Percentiles rank a stretch among this genome's conserved stretches.
phyloP scores from a whole-genome alignment of 495 filamentous ascomycete species.

The Filosporella fistucella region DNA sequence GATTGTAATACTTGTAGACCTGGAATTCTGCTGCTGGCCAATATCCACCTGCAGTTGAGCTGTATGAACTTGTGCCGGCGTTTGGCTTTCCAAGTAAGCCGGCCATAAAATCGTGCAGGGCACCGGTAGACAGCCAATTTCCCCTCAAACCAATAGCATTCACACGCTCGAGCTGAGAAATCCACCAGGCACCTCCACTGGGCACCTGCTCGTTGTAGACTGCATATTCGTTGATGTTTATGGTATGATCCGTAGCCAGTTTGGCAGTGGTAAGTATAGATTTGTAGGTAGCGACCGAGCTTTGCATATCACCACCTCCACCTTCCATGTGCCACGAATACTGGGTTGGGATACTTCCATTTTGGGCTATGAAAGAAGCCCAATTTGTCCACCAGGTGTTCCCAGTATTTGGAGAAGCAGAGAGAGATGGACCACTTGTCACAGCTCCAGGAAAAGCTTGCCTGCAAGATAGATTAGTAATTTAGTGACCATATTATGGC shows the following conservation, averaged over 20 bases:
- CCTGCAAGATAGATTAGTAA: neutral
- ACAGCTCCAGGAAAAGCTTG: slow-evolving; percentile 4
- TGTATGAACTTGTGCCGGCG: slow-evolving; percentile 19
- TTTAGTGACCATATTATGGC: neutral
- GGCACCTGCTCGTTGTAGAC: slow-evolving; percentile 30
- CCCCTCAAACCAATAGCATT: slow-evolving; percentile 32
- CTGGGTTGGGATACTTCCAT: slow-evolving; percentile 32
- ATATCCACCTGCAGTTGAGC: slow-evolving; percentile 8
- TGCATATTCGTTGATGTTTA: slow-evolving; percentile 42
- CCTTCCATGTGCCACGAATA: slow-evolving; percentile 32
- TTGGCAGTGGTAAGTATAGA: slow-evolving; percentile 23
- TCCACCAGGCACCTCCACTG: slow-evolving; percentile 32
- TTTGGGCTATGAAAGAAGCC: slow-evolving; percentile 22
- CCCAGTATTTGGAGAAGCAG: slow-evolving; percentile 9
- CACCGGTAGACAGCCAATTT: slow-evolving; percentile 31
- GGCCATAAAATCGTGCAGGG: slow-evolving; percentile 35
- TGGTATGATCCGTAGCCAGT: slow-evolving; percentile 21
- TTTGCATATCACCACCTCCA: slow-evolving; percentile 26
- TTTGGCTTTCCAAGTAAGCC: slow-evolving; percentile 26
- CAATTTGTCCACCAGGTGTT: slow-evolving; percentile 31
- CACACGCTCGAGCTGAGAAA: slow-evolving; percentile 32
- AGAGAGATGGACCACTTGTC: slow-evolving; percentile 23
- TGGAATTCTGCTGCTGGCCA: slow-evolving; percentile 28
- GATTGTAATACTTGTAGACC: slow-evolving; percentile 39
- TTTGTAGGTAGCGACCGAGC: slow-evolving; percentile 15